Evolutionary conservation across 2,329 filamentous ascomycete species (phyloP), one percentile per base, ranked within the genome.

Genomic region (Pseudogymnoascus sp.): DNA sequence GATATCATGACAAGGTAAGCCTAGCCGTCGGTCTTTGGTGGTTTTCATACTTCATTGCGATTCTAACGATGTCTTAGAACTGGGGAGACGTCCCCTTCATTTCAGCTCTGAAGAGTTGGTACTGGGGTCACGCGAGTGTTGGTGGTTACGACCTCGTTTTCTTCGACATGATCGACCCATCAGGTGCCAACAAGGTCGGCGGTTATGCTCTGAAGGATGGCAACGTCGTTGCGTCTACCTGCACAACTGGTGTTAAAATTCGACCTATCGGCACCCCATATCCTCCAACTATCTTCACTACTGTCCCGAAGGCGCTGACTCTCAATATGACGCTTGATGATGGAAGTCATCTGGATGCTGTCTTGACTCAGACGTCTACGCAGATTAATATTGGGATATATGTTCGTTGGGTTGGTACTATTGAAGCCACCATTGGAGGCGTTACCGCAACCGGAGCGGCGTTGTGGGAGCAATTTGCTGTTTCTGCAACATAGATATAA

Each of bases 291-390:
- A 34, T 61, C 6, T 36, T 61, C 18, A 61, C 23, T 14, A 10
- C 57, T 12, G 37, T 37, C 10, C 57, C 57, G 6, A 36, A 18
- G 21, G 11, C 57, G 18, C 16, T 61, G 12, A 31, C 57, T 14
- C 34, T 61, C 37, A 21, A 61, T 37, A 39, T 61, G 57, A 61
- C 57, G n/a, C 57, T 61, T 39, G n/a, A 61, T 61, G 57, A 61
- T 39, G 57, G 57, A 23, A 61, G 26, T 36, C 21, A 23, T 39
- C 16, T 61, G 12, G 18, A 61, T 39, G 57, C 57, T n/a, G 31
- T 61, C 37, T n/a, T 61, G 16, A 61, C 12, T 8, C 57, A 61
- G 57, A 37, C 14, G 5, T 18, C 57, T 11, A 39, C 31, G 34
- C 57, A 61, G 16, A 11, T 39, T 18, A 39, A 61, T 37, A 39